Base-by-base conservation (phyloP, 257 asterid genomes). In the Asclepias syriaca region DNA sequence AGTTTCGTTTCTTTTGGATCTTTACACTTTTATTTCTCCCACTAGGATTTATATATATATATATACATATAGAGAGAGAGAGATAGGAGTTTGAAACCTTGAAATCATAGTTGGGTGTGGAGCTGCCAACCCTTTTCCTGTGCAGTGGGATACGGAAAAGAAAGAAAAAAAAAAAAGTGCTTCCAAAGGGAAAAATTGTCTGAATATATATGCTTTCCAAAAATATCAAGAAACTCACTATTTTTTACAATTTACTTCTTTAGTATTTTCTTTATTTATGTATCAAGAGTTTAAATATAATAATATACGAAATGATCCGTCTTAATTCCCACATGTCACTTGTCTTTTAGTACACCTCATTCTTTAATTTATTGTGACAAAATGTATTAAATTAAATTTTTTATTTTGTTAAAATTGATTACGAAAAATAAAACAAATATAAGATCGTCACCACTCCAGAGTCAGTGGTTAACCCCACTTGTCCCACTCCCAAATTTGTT, bases 311-410 rank as follows among this genome's bases (percentile, higher is more conserved):
- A 29, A 29, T n/a, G n/a, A n/a, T n/a, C n/a, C n/a, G n/a, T n/a
- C n/a, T n/a, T n/a, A n/a, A n/a, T 29, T 29, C 81, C 72, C 79
- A 77, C 79, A 80, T 49, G 63, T 66, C 68, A 63, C 69, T 51
- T 37, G 57, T 51, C 75, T 76, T 69, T 49, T 48, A 24, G 65
- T 61, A 48, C 54, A 16, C 32, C 39, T 8, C 65, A 64, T 12
- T 65, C 54, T 39, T 39, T 39, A 39, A 39, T 39, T 39, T 39
- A 29, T 29, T 29, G 32, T 29, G 1, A 2, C 32, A 29, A 29
- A 29, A 29, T 29, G 32, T 29, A 29, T 29, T 29, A 2, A 29
- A 29, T 29, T 2, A n/a, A n/a, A n/a, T n/a, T n/a, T n/a, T n/a
- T n/a, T n/a, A n/a, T n/a, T n/a, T n/a, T n/a, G 1, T 29, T 0